These are phyloP conservation scores for Scheffersomyces quercinus DNA, from an alignment of 1,139 yeast genomes.

Conservation along the genomic window DNA sequence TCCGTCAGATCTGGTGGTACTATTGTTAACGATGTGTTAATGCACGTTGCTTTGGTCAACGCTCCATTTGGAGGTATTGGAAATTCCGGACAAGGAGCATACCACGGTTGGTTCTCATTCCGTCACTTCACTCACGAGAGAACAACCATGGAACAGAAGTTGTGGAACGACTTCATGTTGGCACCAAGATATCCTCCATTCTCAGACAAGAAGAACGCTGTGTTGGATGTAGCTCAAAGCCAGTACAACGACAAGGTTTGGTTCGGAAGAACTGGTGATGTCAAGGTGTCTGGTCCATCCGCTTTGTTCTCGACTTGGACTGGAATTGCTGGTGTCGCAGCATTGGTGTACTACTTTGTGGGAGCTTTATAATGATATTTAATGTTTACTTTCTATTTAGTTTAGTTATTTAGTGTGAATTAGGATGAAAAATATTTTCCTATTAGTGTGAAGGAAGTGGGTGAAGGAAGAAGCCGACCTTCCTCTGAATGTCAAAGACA, in stretches of 20 bases:
- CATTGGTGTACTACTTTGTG: constrained; percentile 25
- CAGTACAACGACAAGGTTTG: constrained; percentile 34
- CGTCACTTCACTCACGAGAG: constrained; percentile 76
- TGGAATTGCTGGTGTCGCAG: constrained; percentile 30
- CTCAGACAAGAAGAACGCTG: constrained; percentile 30
- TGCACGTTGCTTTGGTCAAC: constrained; percentile 70
- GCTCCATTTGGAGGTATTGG: constrained; percentile 96
- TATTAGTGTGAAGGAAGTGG: neutral
- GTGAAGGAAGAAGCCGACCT: too few species aligned
- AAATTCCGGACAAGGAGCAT: constrained; percentile 73
- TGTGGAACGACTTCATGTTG: constrained; percentile 61
- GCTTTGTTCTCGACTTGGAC: constrained; percentile 34
- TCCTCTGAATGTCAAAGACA: too few species aligned
- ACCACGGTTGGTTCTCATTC: constrained; percentile 79
- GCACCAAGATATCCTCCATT: constrained; percentile 73
- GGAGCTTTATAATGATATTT: constrained; percentile 6
- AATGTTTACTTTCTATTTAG: neutral
- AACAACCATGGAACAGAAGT: constrained; percentile 66
- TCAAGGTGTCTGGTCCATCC: constrained; percentile 37
- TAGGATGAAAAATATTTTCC: neutral
- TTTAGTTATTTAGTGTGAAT: neutral
- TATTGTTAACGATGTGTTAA: constrained; percentile 66
- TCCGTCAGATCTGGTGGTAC: constrained; percentile 75
- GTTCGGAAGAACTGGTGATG: constrained; percentile 39
- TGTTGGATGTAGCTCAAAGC: constrained; percentile 26